Conservation (phyloP, 2,329 filamentous ascomycete species). For the Monilinia fructicola region DNA sequence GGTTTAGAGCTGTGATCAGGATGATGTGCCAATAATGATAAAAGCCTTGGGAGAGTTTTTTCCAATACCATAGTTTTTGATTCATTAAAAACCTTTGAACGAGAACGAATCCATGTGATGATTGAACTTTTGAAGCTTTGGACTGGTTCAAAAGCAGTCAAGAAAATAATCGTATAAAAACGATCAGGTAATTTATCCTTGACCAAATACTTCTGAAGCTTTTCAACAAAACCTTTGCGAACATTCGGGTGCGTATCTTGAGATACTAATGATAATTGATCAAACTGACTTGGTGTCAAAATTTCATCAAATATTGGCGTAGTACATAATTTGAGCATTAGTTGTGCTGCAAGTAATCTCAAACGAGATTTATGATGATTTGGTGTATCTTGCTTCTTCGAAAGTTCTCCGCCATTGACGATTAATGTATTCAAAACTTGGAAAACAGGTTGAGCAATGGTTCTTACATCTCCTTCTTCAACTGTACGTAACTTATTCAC, state of each 20-base stretch:
- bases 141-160: constrained; percentile 87
- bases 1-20: constrained; percentile 74
- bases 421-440: constrained; percentile 77
- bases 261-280: constrained; percentile 74
- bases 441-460: constrained; percentile 67
- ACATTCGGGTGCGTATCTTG: constrained; percentile 77
- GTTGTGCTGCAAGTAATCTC: constrained; percentile 75
- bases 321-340: constrained; percentile 80
- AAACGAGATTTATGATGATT: constrained; percentile 76
- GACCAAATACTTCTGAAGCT: constrained; percentile 87
- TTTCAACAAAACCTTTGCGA: constrained; percentile 74
- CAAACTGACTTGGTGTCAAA: constrained; percentile 72
- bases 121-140: constrained; percentile 70
- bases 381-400: constrained; percentile 73
- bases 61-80: constrained; percentile 70
- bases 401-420: constrained; percentile 73
- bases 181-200: constrained; percentile 67
- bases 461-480: constrained; percentile 54
- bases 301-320: constrained; percentile 73
- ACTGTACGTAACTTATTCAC: constrained; percentile 75
- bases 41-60: constrained; percentile 73
- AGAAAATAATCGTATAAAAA: constrained; percentile 87
- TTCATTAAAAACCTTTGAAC: constrained; percentile 64
- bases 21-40: constrained; percentile 89
- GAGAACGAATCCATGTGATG: constrained; percentile 85